Base-by-base conservation (phyloP, 1,284 basidiomycete genomes). In the Ustilago vetiveriae region DNA sequence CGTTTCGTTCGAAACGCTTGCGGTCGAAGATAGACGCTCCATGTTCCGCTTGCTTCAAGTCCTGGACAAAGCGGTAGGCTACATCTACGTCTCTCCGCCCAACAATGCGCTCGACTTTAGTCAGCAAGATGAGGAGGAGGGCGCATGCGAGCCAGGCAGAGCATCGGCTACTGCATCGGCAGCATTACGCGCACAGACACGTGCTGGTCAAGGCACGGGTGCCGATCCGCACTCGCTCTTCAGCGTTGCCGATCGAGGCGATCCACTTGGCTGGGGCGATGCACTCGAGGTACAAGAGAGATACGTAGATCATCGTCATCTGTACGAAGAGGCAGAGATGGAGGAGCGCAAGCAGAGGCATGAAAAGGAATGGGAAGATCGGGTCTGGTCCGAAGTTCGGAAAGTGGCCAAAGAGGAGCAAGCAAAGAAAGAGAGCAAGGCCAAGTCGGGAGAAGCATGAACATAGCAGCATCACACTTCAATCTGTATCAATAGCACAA, bases 1-100 rank as follows among this genome's bases (percentile, higher is more conserved):
- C 11, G 94, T 98, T 23, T 90, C 91, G 0, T 98, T 99, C 76
- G 95, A 98, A 84, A 98, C 96, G 0, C 86, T 99, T 0, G 94
- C 94, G 1, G 77, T 81, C 7, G 80, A 81, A 41, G 80, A 82
- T 50, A 64, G 74, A 38, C 67, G 62, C 7, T 75, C 71, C 17
- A 82, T 82, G 80, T 68, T 76, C 27, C 72, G 77, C 10, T 60
- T 82, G 10, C 41, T 79, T 14, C 68, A 68, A 23, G 57, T 78
- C 8, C 54, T 80, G 13, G 80, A 82, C 58, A 78, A 78, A 46
- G 80, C 79, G 4, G 72, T 74, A 10, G 79, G 79, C 13, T 81
- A 80, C 54, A 68, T 77, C 53, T 79, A 72, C 42, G 64, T 71
- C 22, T 42, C 54, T 11, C 23, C 55, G 2, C 32, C 36, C 10